Evolutionary conservation across 495 filamentous ascomycete species (phyloP).

Genomic region (Aeminium ludgeri): DNA sequence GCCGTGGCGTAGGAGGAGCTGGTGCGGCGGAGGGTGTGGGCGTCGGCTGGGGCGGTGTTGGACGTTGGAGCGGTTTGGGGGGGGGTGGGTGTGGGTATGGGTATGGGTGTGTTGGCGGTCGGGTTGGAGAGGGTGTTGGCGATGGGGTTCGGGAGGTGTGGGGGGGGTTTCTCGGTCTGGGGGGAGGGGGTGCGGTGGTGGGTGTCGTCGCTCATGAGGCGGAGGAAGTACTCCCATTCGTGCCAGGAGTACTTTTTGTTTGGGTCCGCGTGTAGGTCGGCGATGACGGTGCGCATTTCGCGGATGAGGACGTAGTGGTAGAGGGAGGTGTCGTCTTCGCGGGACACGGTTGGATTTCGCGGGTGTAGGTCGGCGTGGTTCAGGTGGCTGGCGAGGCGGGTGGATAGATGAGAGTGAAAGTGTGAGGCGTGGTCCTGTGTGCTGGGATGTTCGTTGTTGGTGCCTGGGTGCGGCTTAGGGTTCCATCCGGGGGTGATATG

Average conservation of each 20-base stretch:
- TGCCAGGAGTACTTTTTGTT: conserved; percentile 56
- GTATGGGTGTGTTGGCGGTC: neutral
- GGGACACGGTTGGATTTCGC: too few relatives aligned
- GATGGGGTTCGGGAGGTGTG: conserved; percentile 5
- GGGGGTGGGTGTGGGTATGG: neutral
- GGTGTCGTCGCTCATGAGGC: conserved; percentile 57
- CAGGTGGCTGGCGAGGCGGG: conserved; percentile 21
- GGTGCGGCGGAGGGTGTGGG: neutral
- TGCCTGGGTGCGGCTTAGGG: too few relatives aligned
- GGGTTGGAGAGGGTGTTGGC: conserved; percentile 11
- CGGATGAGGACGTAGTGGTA: conserved; percentile 51
- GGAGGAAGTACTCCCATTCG: conserved; percentile 71
- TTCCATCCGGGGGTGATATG: conserved; percentile 1
- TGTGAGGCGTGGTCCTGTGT: conserved; percentile 7
- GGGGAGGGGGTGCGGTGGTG: too few relatives aligned
- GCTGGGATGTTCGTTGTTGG: conserved; percentile 3
- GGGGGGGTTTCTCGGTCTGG: conserved; percentile 39
- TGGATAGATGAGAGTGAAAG: conserved; percentile 9
- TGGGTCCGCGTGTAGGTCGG: conserved; percentile 41
- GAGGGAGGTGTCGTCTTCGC: conserved; percentile 35
- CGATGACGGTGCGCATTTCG: conserved; percentile 50
- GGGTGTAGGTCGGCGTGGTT: conserved; percentile 16
- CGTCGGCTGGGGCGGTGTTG: neutral
- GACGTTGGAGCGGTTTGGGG: neutral
- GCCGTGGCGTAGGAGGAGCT: neutral